phyloP scores from a whole-genome alignment of 2,329 filamentous ascomycete genomes.

The Colletotrichum endophyticum region DNA sequence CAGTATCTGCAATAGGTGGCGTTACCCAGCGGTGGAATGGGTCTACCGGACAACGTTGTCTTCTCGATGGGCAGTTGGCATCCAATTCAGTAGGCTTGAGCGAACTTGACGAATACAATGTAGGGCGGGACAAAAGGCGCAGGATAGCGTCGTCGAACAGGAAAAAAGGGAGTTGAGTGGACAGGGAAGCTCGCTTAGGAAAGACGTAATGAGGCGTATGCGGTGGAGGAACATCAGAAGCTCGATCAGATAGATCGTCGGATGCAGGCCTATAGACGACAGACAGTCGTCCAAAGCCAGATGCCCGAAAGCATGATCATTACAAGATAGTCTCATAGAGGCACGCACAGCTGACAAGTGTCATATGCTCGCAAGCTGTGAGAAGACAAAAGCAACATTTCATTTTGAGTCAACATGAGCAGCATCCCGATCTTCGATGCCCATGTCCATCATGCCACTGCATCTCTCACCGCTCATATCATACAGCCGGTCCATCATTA shows the following conservation, averaged over 20 bases:
- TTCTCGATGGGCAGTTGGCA: constrained; percentile 11
- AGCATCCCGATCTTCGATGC: background rate
- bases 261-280: background rate
- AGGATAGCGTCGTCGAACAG: background rate
- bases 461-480: background rate
- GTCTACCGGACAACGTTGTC: constrained; percentile 1
- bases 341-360: background rate
- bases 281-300: background rate
- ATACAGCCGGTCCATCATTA: background rate
- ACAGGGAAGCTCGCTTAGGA: background rate
- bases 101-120: background rate
- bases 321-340: background rate
- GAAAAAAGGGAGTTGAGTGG: background rate
- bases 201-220: background rate
- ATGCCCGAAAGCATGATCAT: background rate
- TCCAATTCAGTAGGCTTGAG: background rate
- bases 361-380: background rate
- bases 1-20: constrained; percentile 52
- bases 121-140: background rate
- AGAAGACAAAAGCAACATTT: constrained; percentile 1
- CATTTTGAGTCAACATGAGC: background rate
- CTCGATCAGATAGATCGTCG: background rate
- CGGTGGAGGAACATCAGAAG: background rate
- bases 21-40: background rate
- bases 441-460: background rate